Evolutionary conservation across 192 early-diverging fungal species (phyloP).

Genomic region (Coemansia sp.): DNA sequence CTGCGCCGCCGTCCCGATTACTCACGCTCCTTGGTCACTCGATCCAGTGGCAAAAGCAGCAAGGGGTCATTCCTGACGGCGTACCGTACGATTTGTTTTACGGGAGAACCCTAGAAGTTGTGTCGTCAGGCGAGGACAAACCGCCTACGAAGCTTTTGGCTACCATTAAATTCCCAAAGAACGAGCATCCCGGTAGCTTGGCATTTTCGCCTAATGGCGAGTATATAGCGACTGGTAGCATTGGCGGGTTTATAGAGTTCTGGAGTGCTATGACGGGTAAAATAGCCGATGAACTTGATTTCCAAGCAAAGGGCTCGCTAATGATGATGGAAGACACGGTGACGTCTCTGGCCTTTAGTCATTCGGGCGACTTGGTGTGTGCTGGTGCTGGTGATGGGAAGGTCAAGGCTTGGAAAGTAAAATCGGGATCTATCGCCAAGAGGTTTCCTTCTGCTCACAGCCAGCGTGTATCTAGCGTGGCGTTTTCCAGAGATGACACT

Average conservation of each 20-base stretch:
- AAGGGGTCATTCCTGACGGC: slow-evolving; percentile 73
- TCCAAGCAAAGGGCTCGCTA: slow-evolving; percentile 77
- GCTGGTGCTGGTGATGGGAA: slow-evolving; percentile 84
- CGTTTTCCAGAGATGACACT: slow-evolving; percentile 75
- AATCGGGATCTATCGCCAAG: slow-evolving; percentile 69
- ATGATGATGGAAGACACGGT: slow-evolving; percentile 93
- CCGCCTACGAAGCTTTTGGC: slow-evolving; percentile 70
- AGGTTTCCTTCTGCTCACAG: slow-evolving; percentile 81
- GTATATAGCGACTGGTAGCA: slow-evolving; percentile 81
- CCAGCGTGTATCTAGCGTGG: slow-evolving; percentile 77
- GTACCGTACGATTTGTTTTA: slow-evolving; percentile 79
- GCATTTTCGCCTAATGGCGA: slow-evolving; percentile 84
- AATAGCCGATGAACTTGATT: slow-evolving; percentile 81
- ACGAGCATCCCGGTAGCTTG: slow-evolving; percentile 73
- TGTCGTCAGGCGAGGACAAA: slow-evolving; percentile 71
- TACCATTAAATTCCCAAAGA: slow-evolving; percentile 92
- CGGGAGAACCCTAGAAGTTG: slow-evolving; percentile 59
- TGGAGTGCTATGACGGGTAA: slow-evolving; percentile 95
- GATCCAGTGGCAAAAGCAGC: slow-evolving; percentile 84
- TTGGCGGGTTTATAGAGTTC: slow-evolving; percentile 95
- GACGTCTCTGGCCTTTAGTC: slow-evolving; percentile 72
- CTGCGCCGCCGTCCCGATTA: slow-evolving; percentile 74
- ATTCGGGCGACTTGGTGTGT: slow-evolving; percentile 73
- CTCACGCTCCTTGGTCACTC: slow-evolving; percentile 84
- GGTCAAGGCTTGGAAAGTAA: slow-evolving; percentile 86